phyloP scores from a whole-genome alignment of 805 yeast species.

The Hanseniaspora thailandica region DNA sequence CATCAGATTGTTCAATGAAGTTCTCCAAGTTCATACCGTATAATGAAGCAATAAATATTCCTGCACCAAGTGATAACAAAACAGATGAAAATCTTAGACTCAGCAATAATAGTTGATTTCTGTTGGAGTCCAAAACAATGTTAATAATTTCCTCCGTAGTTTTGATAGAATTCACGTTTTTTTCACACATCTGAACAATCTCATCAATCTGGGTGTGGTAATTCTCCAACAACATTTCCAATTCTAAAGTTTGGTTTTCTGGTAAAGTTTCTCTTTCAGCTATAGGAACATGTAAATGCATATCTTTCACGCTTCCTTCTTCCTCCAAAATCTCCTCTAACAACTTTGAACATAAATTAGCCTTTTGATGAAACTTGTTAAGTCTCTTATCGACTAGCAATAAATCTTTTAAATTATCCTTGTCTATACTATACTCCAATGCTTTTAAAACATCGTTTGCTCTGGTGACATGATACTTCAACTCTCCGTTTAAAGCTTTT shows the following conservation, averaged over 20 bases:
- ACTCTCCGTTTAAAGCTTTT: slow-evolving; percentile 67
- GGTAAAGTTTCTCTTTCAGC: slow-evolving; percentile 24
- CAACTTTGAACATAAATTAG: slow-evolving; percentile 66
- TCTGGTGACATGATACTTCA: slow-evolving; percentile 71
- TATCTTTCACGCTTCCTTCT: slow-evolving; percentile 74
- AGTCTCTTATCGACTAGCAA: slow-evolving; percentile 77
- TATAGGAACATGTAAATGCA: slow-evolving; percentile 61
- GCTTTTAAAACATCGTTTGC: slow-evolving; percentile 63
- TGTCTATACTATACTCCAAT: slow-evolving; percentile 69
- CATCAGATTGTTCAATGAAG: slow-evolving; percentile 69
- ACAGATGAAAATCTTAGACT: slow-evolving; percentile 78
- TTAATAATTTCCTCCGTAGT: slow-evolving; percentile 93
- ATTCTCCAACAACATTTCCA: slow-evolving; percentile 80
- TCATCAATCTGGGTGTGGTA: slow-evolving; percentile 88
- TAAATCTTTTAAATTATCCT: slow-evolving; percentile 64
- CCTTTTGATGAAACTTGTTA: slow-evolving; percentile 73
- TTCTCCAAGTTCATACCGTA: slow-evolving; percentile 96
- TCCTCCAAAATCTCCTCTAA: slow-evolving; percentile 75
- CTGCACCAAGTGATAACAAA: slow-evolving; percentile 66
- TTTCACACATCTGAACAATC: slow-evolving; percentile 80
- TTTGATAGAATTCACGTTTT: slow-evolving; percentile 64
- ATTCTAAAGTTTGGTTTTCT: slow-evolving; percentile 50
- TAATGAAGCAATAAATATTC: slow-evolving; percentile 69
- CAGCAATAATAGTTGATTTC: slow-evolving; percentile 82
- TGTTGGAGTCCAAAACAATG: slow-evolving; percentile 81